phyloP scores from a whole-genome alignment of 306 rosid species.

The Corylus americana region DNA sequence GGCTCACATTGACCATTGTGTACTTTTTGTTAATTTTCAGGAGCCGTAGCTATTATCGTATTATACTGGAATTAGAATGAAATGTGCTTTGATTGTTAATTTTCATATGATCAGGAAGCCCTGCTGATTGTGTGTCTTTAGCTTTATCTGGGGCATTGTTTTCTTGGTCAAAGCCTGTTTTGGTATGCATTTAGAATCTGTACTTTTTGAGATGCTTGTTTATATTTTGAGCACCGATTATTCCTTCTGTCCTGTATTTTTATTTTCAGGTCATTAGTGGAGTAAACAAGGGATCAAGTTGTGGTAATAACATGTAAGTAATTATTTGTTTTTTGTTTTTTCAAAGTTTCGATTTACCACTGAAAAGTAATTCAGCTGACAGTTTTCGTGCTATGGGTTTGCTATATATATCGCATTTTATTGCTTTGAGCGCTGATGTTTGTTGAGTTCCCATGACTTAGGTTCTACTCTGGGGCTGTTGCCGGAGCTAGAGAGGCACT shows the following conservation, averaged over 20 bases:
- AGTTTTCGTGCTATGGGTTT: not conserved
- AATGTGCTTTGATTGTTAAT: not conserved
- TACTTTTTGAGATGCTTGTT: not conserved
- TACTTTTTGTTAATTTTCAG: not conserved
- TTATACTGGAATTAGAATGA: not conserved
- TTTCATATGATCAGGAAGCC: conserved; percentile 37
- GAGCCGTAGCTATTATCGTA: not conserved
- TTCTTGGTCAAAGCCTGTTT: conserved; percentile 50
- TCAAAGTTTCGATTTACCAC: not conserved
- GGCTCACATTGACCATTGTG: not conserved
- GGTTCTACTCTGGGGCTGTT: conserved; percentile 56
- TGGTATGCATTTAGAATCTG: conserved; percentile 34
- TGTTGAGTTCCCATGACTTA: conserved; percentile 6
- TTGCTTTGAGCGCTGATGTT: not conserved
- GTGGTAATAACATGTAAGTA: conserved; percentile 53
- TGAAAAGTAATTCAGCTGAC: not conserved
- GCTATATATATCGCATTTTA: not conserved
- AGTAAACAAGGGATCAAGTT: conserved; percentile 52
- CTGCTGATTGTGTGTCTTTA: conserved; percentile 58
- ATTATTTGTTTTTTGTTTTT: not conserved
- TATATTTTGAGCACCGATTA: not conserved
- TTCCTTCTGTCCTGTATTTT: not conserved
- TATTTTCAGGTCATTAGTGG: conserved; percentile 56
- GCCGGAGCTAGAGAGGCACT: conserved; percentile 66
- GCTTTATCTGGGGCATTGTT: conserved; percentile 64